Base-by-base conservation (phyloP, 805 yeast species). In the Spathaspora passalidarum region DNA sequence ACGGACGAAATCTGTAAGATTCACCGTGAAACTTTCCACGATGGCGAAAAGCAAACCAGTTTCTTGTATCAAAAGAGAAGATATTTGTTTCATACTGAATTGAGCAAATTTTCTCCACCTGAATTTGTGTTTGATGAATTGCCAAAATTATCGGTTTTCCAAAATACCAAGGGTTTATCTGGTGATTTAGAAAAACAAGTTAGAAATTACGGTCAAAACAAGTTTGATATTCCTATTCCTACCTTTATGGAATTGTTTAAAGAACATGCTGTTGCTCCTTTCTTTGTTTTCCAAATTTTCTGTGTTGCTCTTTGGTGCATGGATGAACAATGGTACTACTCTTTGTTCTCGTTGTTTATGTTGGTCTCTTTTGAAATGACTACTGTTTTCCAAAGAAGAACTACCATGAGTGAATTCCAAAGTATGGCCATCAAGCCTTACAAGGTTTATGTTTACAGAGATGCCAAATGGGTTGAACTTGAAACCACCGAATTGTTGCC, bases 211-310 rank as follows among this genome's bases (percentile, higher is more conserved):
- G 99, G 99, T 44, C 75, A 75, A 53, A 94, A 94, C 71, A 78
- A 78, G 54, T 94, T 94, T 61, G 99, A 94, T 61, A 92, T 94
- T 54, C 99, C 99, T 23, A 79, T 94, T 45, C 99, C 99, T 42
- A 80, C 96, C 0, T 92, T 94, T 57, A 52, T 78, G 46, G 98
- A 92, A 65, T 75, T 94, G 57, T 94, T 94, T 74, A 85, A 88
- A 61, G 98, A 94, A 68, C 99, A 94, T 63, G 98, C 98, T 9
- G 91, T 94, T 34, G 98, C 99, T 11, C 99, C 99, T 10, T 88
- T 94, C 65, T 94, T 94, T 57, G 96, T 94, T 20, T 94, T 94
- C 74, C 99, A 94, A 72, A 76, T 94, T 47, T 94, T 94, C 65
- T 91, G 97, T 62, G 95, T 92, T 48, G 96, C 92, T 4, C 74